phyloP scores from a whole-genome alignment of 2,329 filamentous ascomycete genomes.

The Verticillium isaacii region DNA sequence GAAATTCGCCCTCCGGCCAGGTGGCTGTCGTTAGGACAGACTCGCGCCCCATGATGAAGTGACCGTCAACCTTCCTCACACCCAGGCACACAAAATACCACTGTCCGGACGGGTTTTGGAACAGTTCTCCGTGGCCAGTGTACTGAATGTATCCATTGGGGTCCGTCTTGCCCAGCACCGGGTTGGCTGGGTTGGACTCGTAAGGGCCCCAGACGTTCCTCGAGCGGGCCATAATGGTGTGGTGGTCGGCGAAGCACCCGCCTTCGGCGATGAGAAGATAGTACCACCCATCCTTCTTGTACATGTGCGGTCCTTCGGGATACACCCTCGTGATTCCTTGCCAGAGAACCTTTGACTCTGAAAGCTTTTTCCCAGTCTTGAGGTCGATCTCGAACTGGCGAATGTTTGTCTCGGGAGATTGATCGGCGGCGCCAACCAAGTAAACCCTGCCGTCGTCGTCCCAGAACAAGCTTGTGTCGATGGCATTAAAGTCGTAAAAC shows the following conservation, averaged over 20 bases:
- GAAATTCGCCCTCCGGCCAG: slow-evolving; percentile 30
- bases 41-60: slow-evolving; percentile 50
- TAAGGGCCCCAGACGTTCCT: slow-evolving; percentile 55
- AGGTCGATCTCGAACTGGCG: slow-evolving; percentile 16
- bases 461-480: slow-evolving; percentile 43
- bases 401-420: slow-evolving; percentile 2
- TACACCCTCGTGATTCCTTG: slow-evolving; percentile 36
- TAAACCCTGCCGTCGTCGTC: slow-evolving; percentile 30
- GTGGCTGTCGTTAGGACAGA: slow-evolving; percentile 36
- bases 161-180: slow-evolving; percentile 47
- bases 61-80: slow-evolving; percentile 43
- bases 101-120: slow-evolving; percentile 45
- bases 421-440: slow-evolving; percentile 1
- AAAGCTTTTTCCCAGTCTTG: slow-evolving; percentile 14
- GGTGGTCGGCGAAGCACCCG: slow-evolving; percentile 39
- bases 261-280: slow-evolving; percentile 45
- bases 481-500: slow-evolving; percentile 31
- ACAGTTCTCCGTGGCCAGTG: slow-evolving; percentile 47
- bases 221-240: slow-evolving; percentile 51
- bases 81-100: slow-evolving; percentile 49
- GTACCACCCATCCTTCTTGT: slow-evolving; percentile 37
- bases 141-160: slow-evolving; percentile 44
- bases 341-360: slow-evolving; percentile 25
- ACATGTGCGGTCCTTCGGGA: slow-evolving; percentile 43
- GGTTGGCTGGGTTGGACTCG: slow-evolving; percentile 51